Conservation (phyloP, 345 rosid genomes). For the Rhizophora mangle region DNA sequence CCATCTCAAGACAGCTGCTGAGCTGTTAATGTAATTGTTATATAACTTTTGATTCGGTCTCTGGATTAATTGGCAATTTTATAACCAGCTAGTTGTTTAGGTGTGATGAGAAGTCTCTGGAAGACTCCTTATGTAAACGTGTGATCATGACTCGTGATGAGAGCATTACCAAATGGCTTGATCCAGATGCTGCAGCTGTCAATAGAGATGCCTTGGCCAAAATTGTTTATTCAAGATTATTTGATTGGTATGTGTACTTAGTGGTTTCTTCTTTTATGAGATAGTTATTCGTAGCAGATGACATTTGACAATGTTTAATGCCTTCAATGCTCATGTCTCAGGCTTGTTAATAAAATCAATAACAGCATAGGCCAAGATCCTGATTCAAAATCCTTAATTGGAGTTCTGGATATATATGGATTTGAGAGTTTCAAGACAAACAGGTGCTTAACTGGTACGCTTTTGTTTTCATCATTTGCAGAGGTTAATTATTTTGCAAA, state of each 20-base stretch:
- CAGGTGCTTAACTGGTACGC: constrained; percentile 88
- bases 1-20: constrained; percentile 80
- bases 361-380: constrained; percentile 95
- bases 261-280: constrained; percentile 5
- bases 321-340: constrained; percentile 23
- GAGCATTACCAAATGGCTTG: constrained; percentile 88
- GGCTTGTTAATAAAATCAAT: constrained; percentile 92
- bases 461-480: constrained; percentile 37
- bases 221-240: constrained; percentile 81
- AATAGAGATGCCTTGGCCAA: constrained; percentile 97
- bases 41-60: constrained; percentile 6
- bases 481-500: constrained; percentile 29
- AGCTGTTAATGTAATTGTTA: constrained; percentile 64
- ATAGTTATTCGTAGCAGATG: not conserved
- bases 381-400: constrained; percentile 78
- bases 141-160: constrained; percentile 96
- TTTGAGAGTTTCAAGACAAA: constrained; percentile 99
- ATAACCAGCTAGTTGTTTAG: constrained; percentile 38
- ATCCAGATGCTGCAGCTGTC: constrained; percentile 73
- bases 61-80: constrained; percentile 9
- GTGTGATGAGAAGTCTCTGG: constrained; percentile 85
- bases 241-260: constrained; percentile 74
- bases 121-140: constrained; percentile 96
- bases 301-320: not conserved
- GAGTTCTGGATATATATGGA: constrained; percentile 98